Percentiles rank a stretch among this genome's conserved stretches.
These are phyloP conservation scores for Durotheca rogersii DNA, from an alignment of 495 filamentous ascomycete genomes.

Conservation along the genomic window DNA sequence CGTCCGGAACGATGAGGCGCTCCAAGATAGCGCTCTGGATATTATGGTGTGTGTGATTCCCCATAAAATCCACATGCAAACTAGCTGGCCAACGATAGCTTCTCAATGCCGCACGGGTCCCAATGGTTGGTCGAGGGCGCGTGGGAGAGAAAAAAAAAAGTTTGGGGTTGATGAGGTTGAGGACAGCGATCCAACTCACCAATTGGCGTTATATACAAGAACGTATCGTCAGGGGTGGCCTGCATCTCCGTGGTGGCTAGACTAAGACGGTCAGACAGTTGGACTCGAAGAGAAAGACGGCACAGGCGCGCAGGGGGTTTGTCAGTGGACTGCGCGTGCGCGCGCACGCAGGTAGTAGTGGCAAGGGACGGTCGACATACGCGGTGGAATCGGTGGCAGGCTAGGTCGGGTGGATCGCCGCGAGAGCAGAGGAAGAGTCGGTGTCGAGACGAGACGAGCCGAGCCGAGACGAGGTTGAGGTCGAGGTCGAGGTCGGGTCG, in stretches of 20 bases:
- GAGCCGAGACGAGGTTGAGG: slow-evolving; percentile 6
- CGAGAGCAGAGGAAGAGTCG: slow-evolving; percentile 15
- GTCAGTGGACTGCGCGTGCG: neutral
- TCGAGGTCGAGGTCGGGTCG: too few species aligned
- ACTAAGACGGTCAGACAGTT: slow-evolving; percentile 28
- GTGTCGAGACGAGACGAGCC: slow-evolving; percentile 19
- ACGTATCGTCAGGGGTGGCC: slow-evolving; percentile 45
- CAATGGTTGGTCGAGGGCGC: slow-evolving; percentile 47
- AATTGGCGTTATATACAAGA: slow-evolving; percentile 52
- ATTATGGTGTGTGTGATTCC: slow-evolving; percentile 24
- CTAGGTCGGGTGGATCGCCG: neutral
- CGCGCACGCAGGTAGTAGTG: too few species aligned
- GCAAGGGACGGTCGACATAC: slow-evolving; percentile 13
- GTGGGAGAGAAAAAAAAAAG: too few species aligned
- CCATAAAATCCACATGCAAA: slow-evolving; percentile 35
- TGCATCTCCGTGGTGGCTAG: slow-evolving; percentile 37
- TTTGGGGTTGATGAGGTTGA: slow-evolving; percentile 28
- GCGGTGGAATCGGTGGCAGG: slow-evolving; percentile 14
- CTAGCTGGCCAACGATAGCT: slow-evolving; percentile 41
- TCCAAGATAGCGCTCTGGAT: slow-evolving; percentile 25
- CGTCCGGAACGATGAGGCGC: slow-evolving; percentile 24
- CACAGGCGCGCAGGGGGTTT: slow-evolving; percentile 16
- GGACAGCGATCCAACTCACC: slow-evolving; percentile 44
- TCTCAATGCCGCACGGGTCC: slow-evolving; percentile 43
- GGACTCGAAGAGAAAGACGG: slow-evolving; percentile 10